Percentiles rank a stretch among this genome's conserved stretches.
Conservation (phyloP, 176 grass and related monocot genomes). For the Avena eriantha region DNA sequence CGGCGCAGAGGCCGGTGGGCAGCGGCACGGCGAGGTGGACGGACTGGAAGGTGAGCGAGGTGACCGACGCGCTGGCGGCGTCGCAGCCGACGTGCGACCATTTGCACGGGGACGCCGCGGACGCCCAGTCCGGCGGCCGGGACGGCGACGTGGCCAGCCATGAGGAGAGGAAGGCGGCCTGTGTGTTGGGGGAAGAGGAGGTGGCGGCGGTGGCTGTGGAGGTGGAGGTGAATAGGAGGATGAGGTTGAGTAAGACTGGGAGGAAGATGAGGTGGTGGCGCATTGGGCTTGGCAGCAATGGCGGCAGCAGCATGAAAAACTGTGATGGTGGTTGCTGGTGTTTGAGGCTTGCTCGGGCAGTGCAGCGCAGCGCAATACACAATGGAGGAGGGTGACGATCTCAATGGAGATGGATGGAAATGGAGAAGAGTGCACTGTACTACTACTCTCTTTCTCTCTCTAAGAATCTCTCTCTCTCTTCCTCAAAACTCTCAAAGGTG, state of each 20-base stretch:
- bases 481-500: slow-evolving; percentile 55
- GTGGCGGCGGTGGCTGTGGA: not conserved
- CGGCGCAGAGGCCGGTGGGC: slow-evolving; percentile 53
- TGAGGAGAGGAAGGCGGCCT: slow-evolving; percentile 67
- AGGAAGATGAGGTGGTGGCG: slow-evolving; percentile 24
- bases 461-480: slow-evolving; percentile 16
- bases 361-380: slow-evolving; percentile 61
- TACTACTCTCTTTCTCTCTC: slow-evolving; percentile 22
- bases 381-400: slow-evolving; percentile 48
- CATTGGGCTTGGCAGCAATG: slow-evolving; percentile 66
- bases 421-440: not conserved
- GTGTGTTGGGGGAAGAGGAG: not conserved
- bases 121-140: slow-evolving; percentile 65
- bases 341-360: slow-evolving; percentile 50
- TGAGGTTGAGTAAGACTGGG: slow-evolving; percentile 40
- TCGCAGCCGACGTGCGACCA: slow-evolving; percentile 81
- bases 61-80: slow-evolving; percentile 4
- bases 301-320: slow-evolving; percentile 59
- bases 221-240: slow-evolving; percentile 5
- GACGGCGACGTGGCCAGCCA: slow-evolving; percentile 71
- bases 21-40: slow-evolving; percentile 59
- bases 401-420: slow-evolving; percentile 38
- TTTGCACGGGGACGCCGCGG: slow-evolving; percentile 64
- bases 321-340: slow-evolving; percentile 29
- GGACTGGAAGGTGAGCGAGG: slow-evolving; percentile 68